Conservation (phyloP, 139 green algal genomes). For the Chlorella sp. region DNA sequence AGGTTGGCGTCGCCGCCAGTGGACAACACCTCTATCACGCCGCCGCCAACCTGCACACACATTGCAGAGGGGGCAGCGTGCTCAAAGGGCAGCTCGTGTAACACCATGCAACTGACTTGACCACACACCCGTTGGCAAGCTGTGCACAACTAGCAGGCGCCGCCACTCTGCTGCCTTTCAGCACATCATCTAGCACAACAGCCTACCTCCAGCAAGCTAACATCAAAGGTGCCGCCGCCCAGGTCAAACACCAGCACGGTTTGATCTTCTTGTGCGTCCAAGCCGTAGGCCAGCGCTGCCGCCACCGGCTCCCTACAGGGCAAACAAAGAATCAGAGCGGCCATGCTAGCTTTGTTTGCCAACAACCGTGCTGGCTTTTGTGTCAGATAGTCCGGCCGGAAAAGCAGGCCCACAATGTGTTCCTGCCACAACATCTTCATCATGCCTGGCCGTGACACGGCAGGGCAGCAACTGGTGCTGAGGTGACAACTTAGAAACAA, state of each 20-base stretch:
- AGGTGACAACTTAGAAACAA: no score
- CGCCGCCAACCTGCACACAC: conserved; percentile 60
- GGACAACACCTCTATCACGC: conserved; percentile 86
- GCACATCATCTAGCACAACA: no score
- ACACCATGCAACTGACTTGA: background rate
- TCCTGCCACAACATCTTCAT: no score
- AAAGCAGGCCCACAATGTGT: no score
- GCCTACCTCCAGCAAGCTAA: conserved; percentile 85
- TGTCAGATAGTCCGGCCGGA: no score
- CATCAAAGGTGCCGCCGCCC: conserved; percentile 90
- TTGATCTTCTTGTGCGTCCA: conserved; percentile 80
- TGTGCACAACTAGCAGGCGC: background rate
- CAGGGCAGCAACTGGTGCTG: no score
- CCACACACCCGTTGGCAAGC: no score
- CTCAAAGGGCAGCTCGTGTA: background rate
- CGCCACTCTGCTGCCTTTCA: no score
- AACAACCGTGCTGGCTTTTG: no score
- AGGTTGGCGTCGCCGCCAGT: conserved; percentile 86
- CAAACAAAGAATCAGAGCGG: no score
- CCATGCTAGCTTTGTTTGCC: no score
- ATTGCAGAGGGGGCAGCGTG: background rate
- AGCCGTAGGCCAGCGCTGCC: conserved; percentile 87
- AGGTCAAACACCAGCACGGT: conserved; percentile 93
- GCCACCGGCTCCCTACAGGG: conserved; percentile 79
- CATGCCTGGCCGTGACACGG: no score